Conservation (phyloP, 305 asterid genomes). For the Striga hermonthica region DNA sequence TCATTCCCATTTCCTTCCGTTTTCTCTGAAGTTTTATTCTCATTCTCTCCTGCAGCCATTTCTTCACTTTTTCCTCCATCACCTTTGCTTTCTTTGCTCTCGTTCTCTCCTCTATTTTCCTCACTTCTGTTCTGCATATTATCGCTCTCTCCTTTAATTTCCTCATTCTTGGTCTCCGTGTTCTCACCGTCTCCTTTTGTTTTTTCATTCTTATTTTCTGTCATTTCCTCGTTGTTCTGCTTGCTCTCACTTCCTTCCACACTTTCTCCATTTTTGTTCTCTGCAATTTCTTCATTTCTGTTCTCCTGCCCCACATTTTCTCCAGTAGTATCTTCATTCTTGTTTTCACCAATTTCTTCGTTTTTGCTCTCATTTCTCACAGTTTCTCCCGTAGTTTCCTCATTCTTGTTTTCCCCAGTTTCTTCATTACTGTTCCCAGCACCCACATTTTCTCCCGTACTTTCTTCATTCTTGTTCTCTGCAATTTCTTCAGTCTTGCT, state of each 20-base stretch:
- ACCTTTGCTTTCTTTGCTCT: slow-evolving; percentile 24
- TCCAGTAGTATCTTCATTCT: slow-evolving; percentile 26
- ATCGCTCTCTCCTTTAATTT: slow-evolving; percentile 31
- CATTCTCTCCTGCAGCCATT: slow-evolving; percentile 28
- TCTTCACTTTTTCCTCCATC: no score
- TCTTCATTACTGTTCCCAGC: slow-evolving; percentile 25
- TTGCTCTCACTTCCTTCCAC: slow-evolving; percentile 30
- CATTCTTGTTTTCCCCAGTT: slow-evolving; percentile 34
- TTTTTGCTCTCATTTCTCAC: slow-evolving; percentile 35
- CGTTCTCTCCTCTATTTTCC: slow-evolving; percentile 24
- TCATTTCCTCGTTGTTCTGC: slow-evolving; percentile 23
- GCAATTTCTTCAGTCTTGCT: slow-evolving; percentile 31
- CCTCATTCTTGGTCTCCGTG: slow-evolving; percentile 23
- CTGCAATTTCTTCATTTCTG: slow-evolving; percentile 24
- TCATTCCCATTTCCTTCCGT: slow-evolving; percentile 34
- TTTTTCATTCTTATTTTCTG: no score
- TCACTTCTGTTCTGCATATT: slow-evolving; percentile 18
- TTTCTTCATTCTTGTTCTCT: slow-evolving; percentile 15
- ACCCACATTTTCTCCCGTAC: slow-evolving; percentile 17
- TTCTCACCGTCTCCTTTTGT: slow-evolving; percentile 30
- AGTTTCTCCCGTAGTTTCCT: slow-evolving; percentile 30
- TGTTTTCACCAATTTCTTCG: background rate
- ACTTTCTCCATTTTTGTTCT: slow-evolving; percentile 33
- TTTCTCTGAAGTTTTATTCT: slow-evolving; percentile 34
- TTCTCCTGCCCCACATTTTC: slow-evolving; percentile 33